A percentile compares a stretch with the other conserved stretches of the same genome.
Evolutionary conservation across 306 rosid genomes (phyloP).

Genomic region (Trifolium fragiferum): DNA sequence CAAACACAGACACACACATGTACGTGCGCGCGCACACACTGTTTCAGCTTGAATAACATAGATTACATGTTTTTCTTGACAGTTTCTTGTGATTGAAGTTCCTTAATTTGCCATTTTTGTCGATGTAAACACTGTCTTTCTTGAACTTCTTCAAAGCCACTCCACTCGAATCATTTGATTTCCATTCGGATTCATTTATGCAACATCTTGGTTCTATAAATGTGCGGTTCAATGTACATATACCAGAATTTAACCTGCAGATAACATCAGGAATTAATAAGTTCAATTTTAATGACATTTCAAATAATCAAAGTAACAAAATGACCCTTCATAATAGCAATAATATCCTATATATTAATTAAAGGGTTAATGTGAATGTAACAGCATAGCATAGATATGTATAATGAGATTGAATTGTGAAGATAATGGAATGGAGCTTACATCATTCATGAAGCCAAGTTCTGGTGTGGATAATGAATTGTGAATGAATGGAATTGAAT

Average conservation of each 20-base stretch:
- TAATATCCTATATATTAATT: neutral
- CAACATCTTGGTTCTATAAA: slow-evolving; percentile 48
- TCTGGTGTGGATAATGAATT: slow-evolving; percentile 48
- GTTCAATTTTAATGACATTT: slow-evolving; percentile 31
- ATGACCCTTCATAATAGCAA: neutral
- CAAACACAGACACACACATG: slow-evolving; percentile 1
- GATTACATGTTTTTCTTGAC: slow-evolving; percentile 79
- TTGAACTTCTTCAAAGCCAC: slow-evolving; percentile 66
- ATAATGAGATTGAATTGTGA: slow-evolving; percentile 30
- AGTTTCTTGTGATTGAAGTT: slow-evolving; percentile 81
- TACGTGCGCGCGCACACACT: neutral
- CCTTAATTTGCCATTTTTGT: slow-evolving; percentile 78
- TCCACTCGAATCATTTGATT: slow-evolving; percentile 55
- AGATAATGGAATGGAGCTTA: slow-evolving; percentile 36
- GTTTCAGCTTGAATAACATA: neutral
- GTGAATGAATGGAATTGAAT: slow-evolving; percentile 34
- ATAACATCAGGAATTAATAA: neutral
- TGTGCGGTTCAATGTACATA: slow-evolving; percentile 40
- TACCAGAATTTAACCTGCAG: slow-evolving; percentile 44
- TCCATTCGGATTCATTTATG: slow-evolving; percentile 45
- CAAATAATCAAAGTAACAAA: slow-evolving; percentile 1
- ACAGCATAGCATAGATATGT: neutral
- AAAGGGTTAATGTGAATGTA: neutral
- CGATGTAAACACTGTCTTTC: slow-evolving; percentile 72
- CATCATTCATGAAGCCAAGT: slow-evolving; percentile 44